Evolutionary conservation across 2,329 filamentous ascomycete genomes (phyloP), one percentile per base, ranked within the genome.

Genomic region (Diaporthe batatas): DNA sequence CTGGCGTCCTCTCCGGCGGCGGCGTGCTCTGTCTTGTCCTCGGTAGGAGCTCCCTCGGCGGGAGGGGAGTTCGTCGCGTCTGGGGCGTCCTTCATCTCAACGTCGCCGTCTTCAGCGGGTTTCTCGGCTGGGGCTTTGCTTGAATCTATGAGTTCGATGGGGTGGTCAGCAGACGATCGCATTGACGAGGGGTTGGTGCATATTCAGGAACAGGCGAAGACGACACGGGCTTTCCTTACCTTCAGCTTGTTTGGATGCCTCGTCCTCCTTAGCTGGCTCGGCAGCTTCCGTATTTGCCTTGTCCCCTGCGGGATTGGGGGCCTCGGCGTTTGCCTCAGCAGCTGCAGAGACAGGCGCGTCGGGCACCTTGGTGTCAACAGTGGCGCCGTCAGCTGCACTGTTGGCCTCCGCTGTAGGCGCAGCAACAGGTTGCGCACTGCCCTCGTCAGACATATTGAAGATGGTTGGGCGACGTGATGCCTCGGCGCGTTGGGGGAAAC

Each of bases 21-120:
- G 2, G 75, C 75, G 55, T 75, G 75, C 55, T 78, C 80, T 42
- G 75, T 70, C 65, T 80, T 72, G 39, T 82, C 79, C 29, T 78
- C 75, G 75, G 78, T 79, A 54, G 81, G 78, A 55, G 77, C 79
- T 64, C 78, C 77, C 72, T 81, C 79, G 75, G 79, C 76, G 36
- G 77, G 77, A 53, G 78, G 74, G 23, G 77, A 75, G 70, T n/a
- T 49, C 36, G 68, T 70, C 2, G 91, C 90, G 58, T 90, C 88
- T 80, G 92, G 89, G 76, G 92, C 91, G 70, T 94, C 92, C 86
- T 91, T 91, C 32, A 92, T 93, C 80, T 95, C 93, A 14, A 90
- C 90, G 75, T 86, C 86, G 74, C 76, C 77, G 70, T 84, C 83
- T 57, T 76, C 76, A 11, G 77, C 76, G 74, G 81, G 76, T 71